Evolutionary conservation across 768 basidiomycete species (phyloP).

Genomic region (Daedalea quercina): DNA sequence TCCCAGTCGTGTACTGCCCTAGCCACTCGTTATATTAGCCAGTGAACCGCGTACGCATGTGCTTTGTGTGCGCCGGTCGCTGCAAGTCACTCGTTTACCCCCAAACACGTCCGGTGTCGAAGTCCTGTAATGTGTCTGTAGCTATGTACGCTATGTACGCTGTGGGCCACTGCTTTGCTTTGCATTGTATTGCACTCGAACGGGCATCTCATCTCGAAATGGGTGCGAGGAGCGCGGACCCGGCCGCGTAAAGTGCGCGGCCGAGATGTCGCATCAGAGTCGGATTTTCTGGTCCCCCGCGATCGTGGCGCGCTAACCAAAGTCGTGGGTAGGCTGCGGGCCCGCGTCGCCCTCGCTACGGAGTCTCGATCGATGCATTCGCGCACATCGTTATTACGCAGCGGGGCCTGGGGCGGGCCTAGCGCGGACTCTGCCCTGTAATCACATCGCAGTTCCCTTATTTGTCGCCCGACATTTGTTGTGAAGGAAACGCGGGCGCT

Average conservation of each 20-base stretch:
- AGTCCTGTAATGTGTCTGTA: too few species aligned
- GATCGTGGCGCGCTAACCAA: too few species aligned
- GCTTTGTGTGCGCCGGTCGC: not conserved
- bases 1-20: not conserved
- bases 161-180: too few species aligned
- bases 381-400: not conserved
- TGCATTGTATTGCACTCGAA: too few species aligned
- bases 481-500: not conserved
- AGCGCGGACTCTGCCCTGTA: not conserved
- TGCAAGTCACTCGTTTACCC: not conserved
- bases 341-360: too few species aligned
- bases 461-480: not conserved
- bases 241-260: not conserved
- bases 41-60: not conserved
- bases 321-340: too few species aligned
- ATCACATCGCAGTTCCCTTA: not conserved
- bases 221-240: not conserved
- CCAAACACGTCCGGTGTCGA: not conserved
- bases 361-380: too few species aligned
- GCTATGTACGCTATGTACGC: too few species aligned
- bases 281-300: too few species aligned
- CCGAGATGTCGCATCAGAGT: not conserved
- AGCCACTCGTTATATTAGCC: constrained; percentile 1
- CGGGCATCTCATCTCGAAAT: not conserved
- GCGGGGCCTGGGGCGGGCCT: too few species aligned